Evolutionary conservation across 1,284 basidiomycete genomes (phyloP), one percentile per base, ranked within the genome.

Genomic region (Marasmius oreades): DNA sequence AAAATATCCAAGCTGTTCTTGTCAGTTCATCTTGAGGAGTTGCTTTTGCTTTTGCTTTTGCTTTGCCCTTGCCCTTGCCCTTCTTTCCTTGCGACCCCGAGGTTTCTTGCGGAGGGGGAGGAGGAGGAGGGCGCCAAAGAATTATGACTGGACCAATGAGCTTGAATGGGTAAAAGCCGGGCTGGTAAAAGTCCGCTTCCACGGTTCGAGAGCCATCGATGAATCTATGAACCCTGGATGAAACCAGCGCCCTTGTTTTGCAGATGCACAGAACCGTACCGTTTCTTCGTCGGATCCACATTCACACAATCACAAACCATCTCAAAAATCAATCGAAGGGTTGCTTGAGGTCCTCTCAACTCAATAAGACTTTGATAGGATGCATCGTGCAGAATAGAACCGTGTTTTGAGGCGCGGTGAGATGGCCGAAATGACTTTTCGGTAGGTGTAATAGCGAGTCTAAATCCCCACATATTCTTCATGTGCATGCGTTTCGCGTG

Each of bases 401-500:
- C 90, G 62, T 92, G 90, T 11, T 88, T 70, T 0, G 92, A 84
- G 1, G 95, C 93, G 22, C 95, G 84, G 68, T 95, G 88, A 2
- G 94, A 93, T 0, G 95, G 85, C 23, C 95, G 80, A 67, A 90
- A 95, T 0, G 90, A 81, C 66, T 97, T 98, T 65, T 95, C 90
- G 0, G 93, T 95, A 0, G 95, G 93, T 1, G 85, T 84, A 1
- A 87, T 70, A 1, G 93, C 89, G 50, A 98, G 75, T 63, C 92
- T 79, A 68, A 92, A 93, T 0, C 92, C 92, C 93, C 94, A 97
- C 68, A 91, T 78, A 62, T 86, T 86, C 61, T 86, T 80, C 95
- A 97, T 96, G 62, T 89, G 85, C 84, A 95, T 95, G 1, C 94
- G 82, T 70, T 96, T 97, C 1, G 94, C 89, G 66, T 97, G 95